Base-by-base conservation (phyloP, 73 alveolate species). In the Paramecium pentaurelia region DNA sequence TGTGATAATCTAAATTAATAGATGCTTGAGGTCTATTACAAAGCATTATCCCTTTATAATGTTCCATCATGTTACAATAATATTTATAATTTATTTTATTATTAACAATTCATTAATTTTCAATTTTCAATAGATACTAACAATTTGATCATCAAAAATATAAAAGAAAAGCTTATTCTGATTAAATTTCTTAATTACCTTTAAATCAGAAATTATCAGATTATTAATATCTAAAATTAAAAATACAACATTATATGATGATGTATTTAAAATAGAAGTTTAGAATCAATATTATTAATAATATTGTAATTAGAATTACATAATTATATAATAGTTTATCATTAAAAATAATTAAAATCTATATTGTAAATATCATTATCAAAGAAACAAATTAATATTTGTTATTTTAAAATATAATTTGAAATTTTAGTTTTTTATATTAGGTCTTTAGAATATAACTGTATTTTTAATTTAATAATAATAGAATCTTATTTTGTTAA, bases 41-140 rank as follows among this genome's bases (percentile, higher is more conserved):
- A 22, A 80, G 91, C 91, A 80, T 80, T 8, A 80, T 40, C 18
- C 91, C 91, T 47, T 80, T 80, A 36, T 80, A 80, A 42, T 80
- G 22, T 80, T 80, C 91, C 58, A 80, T 25, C 91, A 80, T 80
- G 14, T 40, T 71, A 47, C 60, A 47, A 54, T 54, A 54, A 54
- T 54, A n/a, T 16, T 18, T 54, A 54, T 18, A 54, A 18, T 54
- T 54, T 54, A 54, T 54, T 54, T 54, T 54, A 18, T 54, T 54
- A 54, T 16, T 54, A 54, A 54, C 36, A n/a, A 20, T 54, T 54
- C 30, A 54, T 7, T n/a, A 16, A 16, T 54, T 4, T 54, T n/a
- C 14, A n/a, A n/a, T 54, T 0, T n/a, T 18, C 28, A 18, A 54
- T 14, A 54, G 4, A n/a, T 54, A 18, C 1, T 7, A 54, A n/a